Evolutionary conservation across 2,329 filamentous ascomycete genomes (phyloP).

Genomic region (Tolypocladium guangdongense): DNA sequence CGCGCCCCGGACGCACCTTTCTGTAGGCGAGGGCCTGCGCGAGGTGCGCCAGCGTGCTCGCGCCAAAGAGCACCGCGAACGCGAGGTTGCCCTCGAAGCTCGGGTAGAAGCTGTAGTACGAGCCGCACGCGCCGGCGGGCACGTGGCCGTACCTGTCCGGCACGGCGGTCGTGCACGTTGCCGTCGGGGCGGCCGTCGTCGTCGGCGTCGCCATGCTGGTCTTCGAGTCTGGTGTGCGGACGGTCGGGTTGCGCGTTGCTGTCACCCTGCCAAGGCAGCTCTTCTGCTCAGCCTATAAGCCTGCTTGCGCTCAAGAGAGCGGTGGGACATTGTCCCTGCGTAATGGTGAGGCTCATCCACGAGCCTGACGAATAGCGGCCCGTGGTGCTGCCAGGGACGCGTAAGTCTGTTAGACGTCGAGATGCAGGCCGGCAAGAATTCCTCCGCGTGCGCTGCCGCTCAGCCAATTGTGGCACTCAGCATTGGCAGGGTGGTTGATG

Average conservation of each 20-base stretch:
- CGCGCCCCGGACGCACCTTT: conserved; percentile 13
- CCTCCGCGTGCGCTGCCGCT: too few species aligned
- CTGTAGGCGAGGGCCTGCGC: conserved; percentile 17
- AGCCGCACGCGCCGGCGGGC: conserved; percentile 19
- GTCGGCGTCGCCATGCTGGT: neutral
- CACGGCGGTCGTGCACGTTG: conserved; percentile 18
- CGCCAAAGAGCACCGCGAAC: conserved; percentile 19
- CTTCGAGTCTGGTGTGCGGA: neutral
- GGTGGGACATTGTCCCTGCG: neutral
- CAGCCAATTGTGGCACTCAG: too few species aligned
- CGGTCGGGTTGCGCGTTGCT: neutral
- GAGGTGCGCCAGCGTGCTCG: conserved; percentile 16
- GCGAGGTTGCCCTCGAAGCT: conserved; percentile 21
- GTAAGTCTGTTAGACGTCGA: neutral
- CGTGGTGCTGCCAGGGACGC: neutral
- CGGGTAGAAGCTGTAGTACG: conserved; percentile 20
- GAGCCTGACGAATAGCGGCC: neutral
- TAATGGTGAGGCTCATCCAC: neutral
- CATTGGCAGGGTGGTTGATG: too few species aligned
- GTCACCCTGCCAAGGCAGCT: neutral
- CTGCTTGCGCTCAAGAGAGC: neutral
- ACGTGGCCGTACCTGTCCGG: conserved; percentile 21
- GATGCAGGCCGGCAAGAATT: too few species aligned
- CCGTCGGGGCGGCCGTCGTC: neutral
- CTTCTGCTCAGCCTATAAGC: neutral